Evolutionary conservation across 106 monocot genomes (phyloP), one percentile per base, ranked within the genome.

Genomic region (Allium sativum): DNA sequence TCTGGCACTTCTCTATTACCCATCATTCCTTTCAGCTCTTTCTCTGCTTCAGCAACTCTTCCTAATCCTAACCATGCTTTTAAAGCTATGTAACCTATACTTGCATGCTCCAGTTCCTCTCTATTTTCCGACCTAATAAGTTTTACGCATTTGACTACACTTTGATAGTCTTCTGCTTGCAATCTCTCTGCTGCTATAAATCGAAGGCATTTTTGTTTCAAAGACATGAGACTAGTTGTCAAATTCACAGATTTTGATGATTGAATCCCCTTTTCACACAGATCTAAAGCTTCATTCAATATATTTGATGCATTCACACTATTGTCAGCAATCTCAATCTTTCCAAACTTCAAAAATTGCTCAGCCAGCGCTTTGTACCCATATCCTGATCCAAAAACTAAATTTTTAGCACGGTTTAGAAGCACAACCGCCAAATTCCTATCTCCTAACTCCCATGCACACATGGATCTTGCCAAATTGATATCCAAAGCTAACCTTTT

Each of bases 111-210:
- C 20, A 45, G 64, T 53, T 43, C 67, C 14, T 53, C 70, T 53
- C 43, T 15, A 10, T 44, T 42, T 18, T 7, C 31, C 22, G 55
- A 73, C 52, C 96, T 74, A 65, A 88, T 21, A 43, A 91, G 76
- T 31, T 70, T 65, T 7, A 91, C 78, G 64, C 96, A 98, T 12
- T 67, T 72, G 45, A 96, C 44, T 0, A 73, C 82, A 20, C 87
- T 91, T 55, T 91, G 91, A 73, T 66, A 88, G 76, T 98, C 96
- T 73, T 73, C 79, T 18, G 77, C 74, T 56, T 80, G 79, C 45
- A 98, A 52, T 44, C 96, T 62, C 56, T 87, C 96, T 46, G 84
- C 87, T 18, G 91, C 87, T 55, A 98, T 71, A 56, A 98, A 98
- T 45, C 91, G 74, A 54, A 98, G 79, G 66, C 82, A 84, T 45